These are phyloP conservation scores for Helminthosporium solani DNA, from an alignment of 2,329 filamentous ascomycete species.

Conservation along the genomic window DNA sequence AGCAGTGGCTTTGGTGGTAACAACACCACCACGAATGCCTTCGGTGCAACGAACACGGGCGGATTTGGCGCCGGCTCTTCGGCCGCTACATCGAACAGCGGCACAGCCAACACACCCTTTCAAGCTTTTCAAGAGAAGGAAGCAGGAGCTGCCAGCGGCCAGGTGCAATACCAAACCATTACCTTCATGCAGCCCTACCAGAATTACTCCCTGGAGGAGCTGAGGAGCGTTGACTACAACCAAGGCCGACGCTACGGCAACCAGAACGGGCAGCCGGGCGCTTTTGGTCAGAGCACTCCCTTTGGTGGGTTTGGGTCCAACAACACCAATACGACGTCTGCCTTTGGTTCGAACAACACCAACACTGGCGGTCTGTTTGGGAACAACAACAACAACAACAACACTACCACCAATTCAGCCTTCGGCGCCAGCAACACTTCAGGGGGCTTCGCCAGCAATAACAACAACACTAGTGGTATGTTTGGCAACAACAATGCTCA, in stretches of 20 bases:
- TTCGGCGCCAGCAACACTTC: conserved; percentile 39
- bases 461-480: conserved; percentile 33
- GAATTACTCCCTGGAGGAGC: conserved; percentile 80
- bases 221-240: conserved; percentile 75
- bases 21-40: conserved; percentile 25
- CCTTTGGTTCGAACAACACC: conserved; percentile 52
- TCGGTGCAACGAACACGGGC: conserved; percentile 27
- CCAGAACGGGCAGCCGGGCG: conserved; percentile 74
- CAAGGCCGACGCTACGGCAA: conserved; percentile 84
- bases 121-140: conserved; percentile 73
- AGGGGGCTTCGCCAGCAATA: conserved; percentile 25
- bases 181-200: conserved; percentile 77
- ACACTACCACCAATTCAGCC: conserved; percentile 29
- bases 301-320: conserved; percentile 53
- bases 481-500: conserved; percentile 23
- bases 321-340: conserved; percentile 41
- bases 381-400: conserved; percentile 43
- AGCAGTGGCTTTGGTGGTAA: conserved; percentile 27
- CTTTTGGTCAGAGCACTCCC: conserved; percentile 69
- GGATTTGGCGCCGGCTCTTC: conserved; percentile 27
- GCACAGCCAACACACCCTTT: conserved; percentile 68
- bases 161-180: conserved; percentile 73
- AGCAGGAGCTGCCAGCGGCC: conserved; percentile 46
- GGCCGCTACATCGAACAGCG: conserved; percentile 47
- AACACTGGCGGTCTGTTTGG: conserved; percentile 46